phyloP scores from a whole-genome alignment of 192 early-diverging fungal genomes.

The Lobosporangium transversale region DNA sequence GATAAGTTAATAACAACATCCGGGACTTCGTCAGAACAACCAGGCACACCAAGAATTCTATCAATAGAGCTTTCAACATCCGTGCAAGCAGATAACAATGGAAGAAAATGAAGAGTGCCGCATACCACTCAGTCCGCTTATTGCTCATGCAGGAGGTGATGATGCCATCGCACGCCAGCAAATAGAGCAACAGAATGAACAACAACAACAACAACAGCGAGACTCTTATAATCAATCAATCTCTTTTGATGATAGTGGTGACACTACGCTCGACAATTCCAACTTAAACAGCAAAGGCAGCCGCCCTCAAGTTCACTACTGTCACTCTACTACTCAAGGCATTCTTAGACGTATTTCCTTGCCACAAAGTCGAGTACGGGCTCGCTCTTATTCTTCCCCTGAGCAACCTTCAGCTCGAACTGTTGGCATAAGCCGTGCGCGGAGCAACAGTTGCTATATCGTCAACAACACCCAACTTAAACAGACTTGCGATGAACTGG shows the following conservation, averaged over 20 bases:
- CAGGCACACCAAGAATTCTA: too few species aligned
- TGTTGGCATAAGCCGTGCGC: neutral
- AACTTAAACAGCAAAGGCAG: neutral
- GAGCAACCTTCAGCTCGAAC: neutral
- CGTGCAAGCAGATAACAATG: too few species aligned
- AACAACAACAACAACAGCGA: neutral
- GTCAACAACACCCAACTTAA: neutral
- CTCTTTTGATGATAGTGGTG: neutral
- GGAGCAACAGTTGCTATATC: neutral
- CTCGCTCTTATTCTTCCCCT: neutral
- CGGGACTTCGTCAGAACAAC: too few species aligned
- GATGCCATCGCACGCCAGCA: conserved; percentile 51
- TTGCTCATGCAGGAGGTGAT: conserved; percentile 9
- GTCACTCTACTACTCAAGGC: neutral
- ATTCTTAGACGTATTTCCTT: neutral
- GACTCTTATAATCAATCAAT: neutral
- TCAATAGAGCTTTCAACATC: too few species aligned
- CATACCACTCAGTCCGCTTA: neutral
- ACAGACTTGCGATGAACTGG: neutral
- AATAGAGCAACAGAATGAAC: neutral
- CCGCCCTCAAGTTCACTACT: neutral
- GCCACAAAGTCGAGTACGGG: neutral
- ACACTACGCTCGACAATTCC: neutral
- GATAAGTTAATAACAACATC: too few species aligned
- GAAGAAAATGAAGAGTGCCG: neutral